These are phyloP conservation scores for Didymella segeticola DNA, from an alignment of 2,329 filamentous ascomycete species.

Conservation along the genomic window DNA sequence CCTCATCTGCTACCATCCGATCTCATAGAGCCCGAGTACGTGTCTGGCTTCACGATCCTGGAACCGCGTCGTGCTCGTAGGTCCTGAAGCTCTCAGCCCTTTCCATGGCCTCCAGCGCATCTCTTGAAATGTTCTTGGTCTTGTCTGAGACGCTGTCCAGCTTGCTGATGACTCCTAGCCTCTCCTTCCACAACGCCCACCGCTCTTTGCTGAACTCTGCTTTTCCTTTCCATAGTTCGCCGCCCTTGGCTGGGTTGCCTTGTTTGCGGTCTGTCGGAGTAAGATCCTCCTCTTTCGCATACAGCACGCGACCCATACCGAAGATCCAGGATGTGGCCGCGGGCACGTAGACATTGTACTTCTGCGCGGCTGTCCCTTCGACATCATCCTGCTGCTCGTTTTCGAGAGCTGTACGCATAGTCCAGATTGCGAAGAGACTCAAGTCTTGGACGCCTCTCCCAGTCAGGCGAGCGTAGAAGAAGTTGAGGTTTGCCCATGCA, in stretches of 20 bases:
- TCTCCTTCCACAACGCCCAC: constrained; percentile 43
- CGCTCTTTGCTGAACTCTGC: constrained; percentile 40
- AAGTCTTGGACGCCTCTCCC: constrained; percentile 21
- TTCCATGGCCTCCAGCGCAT: constrained; percentile 40
- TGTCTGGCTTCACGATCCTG: background rate
- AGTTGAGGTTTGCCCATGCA: constrained; percentile 43
- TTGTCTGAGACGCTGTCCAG: constrained; percentile 30
- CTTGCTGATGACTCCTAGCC: constrained; percentile 33
- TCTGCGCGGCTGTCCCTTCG: constrained; percentile 25
- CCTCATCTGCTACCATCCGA: background rate
- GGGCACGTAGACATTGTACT: constrained; percentile 37
- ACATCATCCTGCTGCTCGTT: constrained; percentile 22
- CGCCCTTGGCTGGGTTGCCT: constrained; percentile 39
- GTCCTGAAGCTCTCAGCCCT: constrained; percentile 29
- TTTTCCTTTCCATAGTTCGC: constrained; percentile 39
- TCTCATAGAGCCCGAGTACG: background rate
- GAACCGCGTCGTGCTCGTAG: background rate
- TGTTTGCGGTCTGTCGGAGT: constrained; percentile 34
- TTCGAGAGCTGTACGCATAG: constrained; percentile 40
- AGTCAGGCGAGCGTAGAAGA: constrained; percentile 38
- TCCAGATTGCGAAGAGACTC: constrained; percentile 39
- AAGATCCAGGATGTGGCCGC: constrained; percentile 42
- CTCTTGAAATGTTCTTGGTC: constrained; percentile 32
- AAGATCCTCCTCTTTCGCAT: constrained; percentile 34
- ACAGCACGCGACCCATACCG: constrained; percentile 29